Percentiles rank a stretch among this genome's conserved stretches.
These are phyloP conservation scores for Gastrolobium bilobum DNA, from an alignment of 306 rosid species.

Conservation along the genomic window DNA sequence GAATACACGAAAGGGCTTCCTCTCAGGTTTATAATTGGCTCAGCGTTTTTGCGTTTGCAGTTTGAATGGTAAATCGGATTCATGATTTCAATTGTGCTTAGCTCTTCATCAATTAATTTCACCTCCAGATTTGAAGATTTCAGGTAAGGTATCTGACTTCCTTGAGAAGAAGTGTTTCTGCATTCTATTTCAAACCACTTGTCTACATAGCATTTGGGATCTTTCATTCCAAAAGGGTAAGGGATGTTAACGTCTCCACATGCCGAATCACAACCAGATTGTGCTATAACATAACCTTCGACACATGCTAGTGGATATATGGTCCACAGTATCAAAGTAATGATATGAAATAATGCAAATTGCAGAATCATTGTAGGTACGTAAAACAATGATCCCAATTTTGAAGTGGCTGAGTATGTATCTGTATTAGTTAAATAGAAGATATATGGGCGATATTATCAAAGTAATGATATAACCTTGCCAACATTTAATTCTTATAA, in stretches of 20 bases:
- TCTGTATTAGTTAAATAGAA: too few species aligned
- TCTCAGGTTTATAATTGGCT: neutral
- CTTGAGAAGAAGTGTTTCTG: neutral
- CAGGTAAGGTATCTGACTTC: neutral
- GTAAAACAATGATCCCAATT: neutral
- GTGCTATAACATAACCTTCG: neutral
- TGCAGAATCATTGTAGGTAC: neutral
- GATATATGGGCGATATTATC: too few species aligned
- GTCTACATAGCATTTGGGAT: slow-evolving; percentile 27
- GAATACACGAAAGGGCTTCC: slow-evolving; percentile 44
- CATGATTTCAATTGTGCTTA: neutral
- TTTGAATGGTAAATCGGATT: slow-evolving; percentile 30
- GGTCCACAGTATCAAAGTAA: neutral
- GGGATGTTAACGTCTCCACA: slow-evolving; percentile 50
- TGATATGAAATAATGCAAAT: neutral
- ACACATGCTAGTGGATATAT: neutral
- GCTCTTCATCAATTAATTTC: neutral
- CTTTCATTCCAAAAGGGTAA: slow-evolving; percentile 57
- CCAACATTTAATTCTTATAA: too few species aligned
- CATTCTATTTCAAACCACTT: slow-evolving; percentile 51
- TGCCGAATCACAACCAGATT: slow-evolving; percentile 3
- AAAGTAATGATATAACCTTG: too few species aligned
- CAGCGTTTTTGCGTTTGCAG: neutral
- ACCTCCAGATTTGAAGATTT: slow-evolving; percentile 28
- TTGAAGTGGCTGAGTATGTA: too few species aligned